Evolutionary conservation across 2,329 filamentous ascomycete species (phyloP), one percentile per base, ranked within the genome.

Genomic region (Clonostachys solani): DNA sequence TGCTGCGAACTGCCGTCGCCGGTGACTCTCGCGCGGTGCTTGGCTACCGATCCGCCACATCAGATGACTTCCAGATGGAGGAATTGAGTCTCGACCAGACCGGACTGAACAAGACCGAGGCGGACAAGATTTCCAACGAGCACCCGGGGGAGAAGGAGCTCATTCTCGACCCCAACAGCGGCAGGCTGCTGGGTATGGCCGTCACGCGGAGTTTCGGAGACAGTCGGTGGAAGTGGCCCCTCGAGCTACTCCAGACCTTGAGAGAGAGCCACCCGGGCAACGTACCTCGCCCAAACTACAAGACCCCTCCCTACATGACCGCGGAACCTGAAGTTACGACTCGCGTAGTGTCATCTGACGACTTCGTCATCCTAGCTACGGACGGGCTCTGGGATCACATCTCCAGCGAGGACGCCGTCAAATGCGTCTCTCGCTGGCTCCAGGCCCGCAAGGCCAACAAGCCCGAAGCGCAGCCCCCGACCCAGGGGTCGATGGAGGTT

Each of bases 151-250:
- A 88, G 62, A 67, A 74, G 16, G 65, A 74, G 9, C 72, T 83
- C 12, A 49, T 87, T 29, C 51, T 68, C 12, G 59, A 60, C 40
- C 45, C 58, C 4, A 69, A 74, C 49, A 66, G 72, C 15, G 84
- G 84, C 1, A 75, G 85, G 1, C 62, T 87, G 0, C 70, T 86
- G 49, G 84, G 86, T 2, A 73, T 81, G 38, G 68, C 69, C 37
- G 73, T 86, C 2, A 81, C 83, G 1, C 73, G 85, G 6, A 84
- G 81, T 0, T 88, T 89, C 57, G 86, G 86, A 15, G 84, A 89
- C 58, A 72, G 77, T 44, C 72, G 78, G 49, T 87, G 81, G 81
- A 89, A 89, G 60, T 87, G 83, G 81, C 60, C 77, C 5, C 57
- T 73, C 13, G 68, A 74, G 10, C 33, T 49, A 8, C 33, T 49